These are phyloP conservation scores for Ganoderma lucidum DNA, from an alignment of 1,284 basidiomycete genomes.

Conservation along the genomic window DNA sequence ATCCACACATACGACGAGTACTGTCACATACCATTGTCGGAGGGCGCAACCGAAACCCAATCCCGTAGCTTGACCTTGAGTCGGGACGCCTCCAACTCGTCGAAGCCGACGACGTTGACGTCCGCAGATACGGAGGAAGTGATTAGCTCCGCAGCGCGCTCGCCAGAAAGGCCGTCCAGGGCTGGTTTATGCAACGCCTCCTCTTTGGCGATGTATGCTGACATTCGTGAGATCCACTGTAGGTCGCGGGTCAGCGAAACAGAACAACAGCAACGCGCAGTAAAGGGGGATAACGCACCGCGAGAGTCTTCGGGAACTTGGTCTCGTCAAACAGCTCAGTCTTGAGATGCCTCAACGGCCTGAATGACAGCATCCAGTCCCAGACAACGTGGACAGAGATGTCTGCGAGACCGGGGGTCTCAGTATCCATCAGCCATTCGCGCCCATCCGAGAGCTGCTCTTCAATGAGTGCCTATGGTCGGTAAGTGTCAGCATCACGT, in stretches of 20 bases:
- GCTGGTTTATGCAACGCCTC: constrained; percentile 15
- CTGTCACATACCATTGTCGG: constrained; percentile 55
- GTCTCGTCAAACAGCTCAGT: constrained; percentile 49
- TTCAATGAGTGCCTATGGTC: constrained; percentile 52
- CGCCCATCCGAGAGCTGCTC: constrained; percentile 62
- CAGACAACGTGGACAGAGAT: constrained; percentile 57
- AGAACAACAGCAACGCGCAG: neutral
- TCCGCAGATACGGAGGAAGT: constrained; percentile 46
- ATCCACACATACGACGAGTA: neutral
- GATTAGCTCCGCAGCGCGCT: constrained; percentile 55
- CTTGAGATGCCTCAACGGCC: constrained; percentile 26
- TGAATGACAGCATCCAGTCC: constrained; percentile 52
- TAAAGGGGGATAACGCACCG: constrained; percentile 42
- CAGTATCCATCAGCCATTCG: constrained; percentile 66
- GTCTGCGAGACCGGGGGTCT: constrained; percentile 58
- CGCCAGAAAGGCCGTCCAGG: constrained; percentile 48
- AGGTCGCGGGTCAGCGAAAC: constrained; percentile 10
- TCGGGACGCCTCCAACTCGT: constrained; percentile 51
- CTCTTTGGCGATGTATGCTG: constrained; percentile 36
- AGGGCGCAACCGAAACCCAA: constrained; percentile 53
- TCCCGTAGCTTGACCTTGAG: constrained; percentile 50
- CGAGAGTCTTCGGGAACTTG: constrained; percentile 50
- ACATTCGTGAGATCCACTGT: constrained; percentile 57
- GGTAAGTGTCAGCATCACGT: neutral
- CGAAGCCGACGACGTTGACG: constrained; percentile 53